phyloP scores from a whole-genome alignment of 2,329 filamentous ascomycete species.

The Ophiobolus disseminans region DNA sequence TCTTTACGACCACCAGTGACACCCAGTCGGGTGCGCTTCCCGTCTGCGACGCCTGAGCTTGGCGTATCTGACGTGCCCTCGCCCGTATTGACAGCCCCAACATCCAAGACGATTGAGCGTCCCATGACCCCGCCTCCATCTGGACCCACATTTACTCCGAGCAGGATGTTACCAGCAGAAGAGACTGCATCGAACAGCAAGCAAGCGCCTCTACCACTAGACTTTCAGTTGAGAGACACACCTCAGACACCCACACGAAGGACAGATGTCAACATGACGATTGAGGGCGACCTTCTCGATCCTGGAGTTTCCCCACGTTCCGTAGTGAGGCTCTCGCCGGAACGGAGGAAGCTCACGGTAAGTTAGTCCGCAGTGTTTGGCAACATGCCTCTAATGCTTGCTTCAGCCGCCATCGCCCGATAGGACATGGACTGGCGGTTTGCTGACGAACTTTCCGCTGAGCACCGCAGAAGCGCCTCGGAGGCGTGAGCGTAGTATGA shows the following conservation, averaged over 20 bases:
- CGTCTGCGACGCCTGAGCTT: constrained; percentile 24
- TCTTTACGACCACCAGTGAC: constrained; percentile 34
- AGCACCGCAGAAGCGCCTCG: constrained; percentile 26
- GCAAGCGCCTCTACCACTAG: constrained; percentile 10
- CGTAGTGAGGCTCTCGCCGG: constrained; percentile 25
- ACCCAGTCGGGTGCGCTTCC: constrained; percentile 26
- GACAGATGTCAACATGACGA: constrained; percentile 14
- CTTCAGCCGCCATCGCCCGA: constrained; percentile 31
- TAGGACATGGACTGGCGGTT: constrained; percentile 28
- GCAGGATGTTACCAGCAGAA: constrained; percentile 10
- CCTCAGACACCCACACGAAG: constrained; percentile 27
- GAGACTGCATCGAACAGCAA: constrained; percentile 9
- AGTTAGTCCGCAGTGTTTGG: constrained; percentile 9
- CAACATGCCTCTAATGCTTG: constrained; percentile 20
- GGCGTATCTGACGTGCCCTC: constrained; percentile 27
- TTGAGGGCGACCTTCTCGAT: constrained; percentile 25
- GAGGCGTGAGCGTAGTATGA: constrained; percentile 31
- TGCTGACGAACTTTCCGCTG: constrained; percentile 35
- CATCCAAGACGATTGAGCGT: constrained; percentile 14
- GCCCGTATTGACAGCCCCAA: constrained; percentile 20
- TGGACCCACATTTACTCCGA: constrained; percentile 10
- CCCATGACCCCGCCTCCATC: constrained; percentile 23
- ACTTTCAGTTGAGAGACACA: constrained; percentile 17
- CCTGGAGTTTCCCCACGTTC: constrained; percentile 33
- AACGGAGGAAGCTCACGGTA: constrained; percentile 36